Evolutionary conservation across 371 early-diverging fungal genomes (phyloP), one percentile per base, ranked within the genome.

Genomic region (Blakeslea trispora): DNA sequence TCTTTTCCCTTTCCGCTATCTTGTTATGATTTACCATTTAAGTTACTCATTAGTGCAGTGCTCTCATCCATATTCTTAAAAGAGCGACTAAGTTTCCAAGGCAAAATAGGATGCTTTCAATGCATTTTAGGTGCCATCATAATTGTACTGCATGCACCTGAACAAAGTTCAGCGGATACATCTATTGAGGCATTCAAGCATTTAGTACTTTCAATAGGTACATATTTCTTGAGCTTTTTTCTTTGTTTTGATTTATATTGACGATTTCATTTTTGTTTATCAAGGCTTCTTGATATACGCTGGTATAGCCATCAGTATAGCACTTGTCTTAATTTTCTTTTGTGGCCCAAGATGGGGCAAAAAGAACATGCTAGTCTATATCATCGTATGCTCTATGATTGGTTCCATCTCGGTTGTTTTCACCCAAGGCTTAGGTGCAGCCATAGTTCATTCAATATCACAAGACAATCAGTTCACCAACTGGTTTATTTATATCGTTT

Each of bases 321-420:
- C 87, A 13, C 50, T 87, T 7, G 58, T 77, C 19, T 77, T 96
- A 56, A 83, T 94, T 53, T 91, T 88, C 65, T 82, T 82, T 50
- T 81, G 93, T 7, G 94, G 88, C 10, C 95, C 96, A 24, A 75
- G 79, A 55, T 89, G 89, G 71, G 98, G 98, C 37, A 89, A 91
- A 63, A 71, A 72, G 43, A 92, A 90, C 69, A 86, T 93, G 79
- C 57, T 95, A 9, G 89, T 95, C 0, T 96, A 95, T 57, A 85
- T 97, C 51, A 69, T 83, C 17, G 83, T 95, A n/a, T 92, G 93
- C 61, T 94, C 96, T 0, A 64, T 94, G 40, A 89, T 91, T 37
- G 98, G 96, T 14, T 95, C 87, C n/a, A 77, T 97, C 22, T 93
- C 95, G 1, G 97, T 97, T 3, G 93, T 93, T 11, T 92, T 93